Conservation (phyloP, 371 early-diverging fungal species). For the Mycotypha africana region DNA sequence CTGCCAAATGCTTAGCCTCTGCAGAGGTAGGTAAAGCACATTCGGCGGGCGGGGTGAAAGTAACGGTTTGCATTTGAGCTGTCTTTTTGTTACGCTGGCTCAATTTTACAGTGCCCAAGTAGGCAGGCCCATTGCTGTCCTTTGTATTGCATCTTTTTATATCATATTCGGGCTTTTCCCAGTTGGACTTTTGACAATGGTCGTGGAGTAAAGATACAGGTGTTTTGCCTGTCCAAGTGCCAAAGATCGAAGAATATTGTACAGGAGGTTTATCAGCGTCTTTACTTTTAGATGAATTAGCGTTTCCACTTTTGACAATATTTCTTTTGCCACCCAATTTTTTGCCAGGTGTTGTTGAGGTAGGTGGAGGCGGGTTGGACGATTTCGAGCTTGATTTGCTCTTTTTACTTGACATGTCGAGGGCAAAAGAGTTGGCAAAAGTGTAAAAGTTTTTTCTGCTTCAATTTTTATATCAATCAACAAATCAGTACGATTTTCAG, state of each 20-base stretch:
- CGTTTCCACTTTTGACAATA: conserved; percentile 42
- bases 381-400: conserved; percentile 11
- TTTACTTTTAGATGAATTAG: conserved; percentile 5
- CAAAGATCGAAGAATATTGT: conserved; percentile 51
- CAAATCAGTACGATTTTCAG: too few relatives aligned
- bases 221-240: conserved; percentile 84
- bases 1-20: conserved; percentile 77
- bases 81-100: conserved; percentile 70
- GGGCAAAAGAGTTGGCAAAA: too few relatives aligned
- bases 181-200: conserved; percentile 69
- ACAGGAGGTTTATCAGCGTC: conserved; percentile 8
- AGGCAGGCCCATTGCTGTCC: conserved; percentile 46
- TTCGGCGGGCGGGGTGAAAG: conserved; percentile 37
- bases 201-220: conserved; percentile 75
- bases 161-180: conserved; percentile 73
- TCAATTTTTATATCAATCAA: too few relatives aligned
- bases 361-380: conserved; percentile 1
- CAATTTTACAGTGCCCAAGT: conserved; percentile 52
- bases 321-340: conserved; percentile 6
- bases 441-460: too few relatives aligned
- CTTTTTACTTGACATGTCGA: conserved; percentile 28
- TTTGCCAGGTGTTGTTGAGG: conserved; percentile 3
- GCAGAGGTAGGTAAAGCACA: conserved; percentile 42
- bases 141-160: too few relatives aligned
- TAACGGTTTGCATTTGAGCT: conserved; percentile 51